Conservation (phyloP, 495 filamentous ascomycete species). For the Penicillium chermesinum region DNA sequence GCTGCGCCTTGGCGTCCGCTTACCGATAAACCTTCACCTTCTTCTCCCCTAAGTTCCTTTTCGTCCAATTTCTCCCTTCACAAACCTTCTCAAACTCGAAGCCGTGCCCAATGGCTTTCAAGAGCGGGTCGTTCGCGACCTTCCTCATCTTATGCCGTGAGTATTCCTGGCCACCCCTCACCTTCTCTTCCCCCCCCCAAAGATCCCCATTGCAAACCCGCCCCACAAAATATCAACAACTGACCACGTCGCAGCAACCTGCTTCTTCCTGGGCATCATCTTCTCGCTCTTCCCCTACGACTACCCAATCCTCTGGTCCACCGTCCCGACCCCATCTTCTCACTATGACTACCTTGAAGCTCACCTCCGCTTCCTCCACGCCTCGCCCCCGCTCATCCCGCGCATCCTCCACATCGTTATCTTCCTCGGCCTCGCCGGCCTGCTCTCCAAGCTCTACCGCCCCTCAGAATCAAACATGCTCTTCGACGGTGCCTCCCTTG, state of each 20-base stretch:
- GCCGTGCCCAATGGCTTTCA: constrained; percentile 32
- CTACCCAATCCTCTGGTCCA: constrained; percentile 92
- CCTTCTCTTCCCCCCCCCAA: background rate
- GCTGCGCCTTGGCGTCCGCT: constrained; percentile 20
- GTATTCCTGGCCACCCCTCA: too few species aligned
- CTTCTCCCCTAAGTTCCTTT: too few species aligned
- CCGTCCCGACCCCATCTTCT: constrained; percentile 51
- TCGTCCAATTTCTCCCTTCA: constrained; percentile 7
- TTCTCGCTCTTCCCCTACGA: constrained; percentile 98
- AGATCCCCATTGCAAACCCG: too few species aligned
- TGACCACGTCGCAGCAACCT: constrained; percentile 55
- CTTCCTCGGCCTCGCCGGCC: constrained; percentile 79
- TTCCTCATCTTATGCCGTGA: constrained; percentile 93
- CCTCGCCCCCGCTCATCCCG: constrained; percentile 81
- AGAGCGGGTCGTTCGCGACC: constrained; percentile 69
- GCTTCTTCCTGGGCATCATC: constrained; percentile 96
- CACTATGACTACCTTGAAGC: constrained; percentile 77
- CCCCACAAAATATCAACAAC: constrained; percentile 8
- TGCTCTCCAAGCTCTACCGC: constrained; percentile 88
- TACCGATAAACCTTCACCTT: constrained; percentile 15
- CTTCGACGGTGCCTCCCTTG: constrained; percentile 88
- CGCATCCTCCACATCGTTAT: constrained; percentile 93
- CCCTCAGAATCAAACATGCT: constrained; percentile 90
- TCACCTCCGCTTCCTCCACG: constrained; percentile 81
- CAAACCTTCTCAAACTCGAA: constrained; percentile 3